Percentiles rank a stretch among this genome's conserved stretches.
Evolutionary conservation across 257 asterid species (phyloP).

Genomic region (Cruciata laevipes): DNA sequence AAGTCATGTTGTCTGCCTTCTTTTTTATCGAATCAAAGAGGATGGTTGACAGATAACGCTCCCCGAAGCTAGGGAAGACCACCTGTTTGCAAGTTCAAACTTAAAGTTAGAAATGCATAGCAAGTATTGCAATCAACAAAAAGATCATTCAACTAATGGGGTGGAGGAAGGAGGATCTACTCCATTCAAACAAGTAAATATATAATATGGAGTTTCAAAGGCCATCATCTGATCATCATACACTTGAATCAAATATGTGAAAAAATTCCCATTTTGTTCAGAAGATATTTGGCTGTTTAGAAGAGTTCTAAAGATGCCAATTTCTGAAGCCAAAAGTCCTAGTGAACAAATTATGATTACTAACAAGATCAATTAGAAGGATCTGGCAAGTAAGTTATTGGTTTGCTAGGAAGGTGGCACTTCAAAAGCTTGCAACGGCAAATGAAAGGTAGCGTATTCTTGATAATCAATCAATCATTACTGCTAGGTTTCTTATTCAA

Average conservation of each 20-base stretch:
- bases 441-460: background rate
- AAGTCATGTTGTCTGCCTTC: conserved; percentile 71
- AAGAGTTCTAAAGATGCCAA: no score
- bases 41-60: conserved; percentile 79
- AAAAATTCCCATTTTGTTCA: background rate
- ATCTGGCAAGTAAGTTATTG: background rate
- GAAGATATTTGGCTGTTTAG: background rate
- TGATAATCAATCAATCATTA: background rate
- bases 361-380: background rate
- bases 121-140: no score
- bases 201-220: no score
- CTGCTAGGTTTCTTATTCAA: background rate
- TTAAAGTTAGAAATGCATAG: no score
- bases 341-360: background rate
- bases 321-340: background rate
- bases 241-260: no score
- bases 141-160: background rate
- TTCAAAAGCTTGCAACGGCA: background rate
- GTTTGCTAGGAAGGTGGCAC: background rate
- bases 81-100: conserved; percentile 34
- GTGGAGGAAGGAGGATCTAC: no score
- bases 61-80: conserved; percentile 87
- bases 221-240: no score
- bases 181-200: background rate
- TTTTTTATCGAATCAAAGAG: conserved; percentile 68